Base-by-base conservation (phyloP, 495 filamentous ascomycete genomes). In the Cudoniella acicularis region DNA sequence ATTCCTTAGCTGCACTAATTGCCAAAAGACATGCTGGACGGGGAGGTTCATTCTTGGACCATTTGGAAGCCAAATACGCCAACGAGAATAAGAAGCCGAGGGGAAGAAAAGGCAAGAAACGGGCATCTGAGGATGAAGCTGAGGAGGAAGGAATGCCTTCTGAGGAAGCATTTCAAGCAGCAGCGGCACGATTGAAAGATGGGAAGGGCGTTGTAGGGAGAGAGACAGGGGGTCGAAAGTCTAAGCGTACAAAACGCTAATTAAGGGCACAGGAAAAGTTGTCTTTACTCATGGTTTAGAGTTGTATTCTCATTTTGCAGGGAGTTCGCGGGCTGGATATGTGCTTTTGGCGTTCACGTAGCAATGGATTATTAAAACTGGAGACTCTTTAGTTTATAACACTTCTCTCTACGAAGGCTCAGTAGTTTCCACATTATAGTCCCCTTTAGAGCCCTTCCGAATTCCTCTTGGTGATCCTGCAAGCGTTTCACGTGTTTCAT, bases 61-160 rank as follows among this genome's bases (percentile, higher is more conserved):
- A 77, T 48, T 62, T 96, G 26, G 89, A 87, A 59, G 89, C 83
- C 23, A 92, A 90, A 73, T 95, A 94, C 67, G 82, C 77, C 8
- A 72, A 74, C 17, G 65, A 74, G 40, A 48, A 73, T 23, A 69
- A 69, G 49, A 43, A 59, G 10, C 73, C 75, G 64, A 76, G 74
- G 47, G 67, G 65, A 69, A 68, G 72, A 64, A 75, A 77, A 67
- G 66, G 65, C 36, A 78, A 80, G 40, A 83, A 79, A 63, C 82
- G 83, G 67, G 67, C 75, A 22, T 58, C 61, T 1, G 68, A 65
- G 6, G 70, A 75, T 20, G 77, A 75, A 42, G 69, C 70, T 16
- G 63, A 67, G n/a, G 65, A 72, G 16, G 75, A 73, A 45, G 68
- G 66, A 18, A 84, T 85, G 66, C 85, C 86, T 10, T 78, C 83